A percentile compares a stretch with the other conserved stretches of the same genome.
Conservation (phyloP, 208 protist genomes). For the Histomonas meleagridis region DNA sequence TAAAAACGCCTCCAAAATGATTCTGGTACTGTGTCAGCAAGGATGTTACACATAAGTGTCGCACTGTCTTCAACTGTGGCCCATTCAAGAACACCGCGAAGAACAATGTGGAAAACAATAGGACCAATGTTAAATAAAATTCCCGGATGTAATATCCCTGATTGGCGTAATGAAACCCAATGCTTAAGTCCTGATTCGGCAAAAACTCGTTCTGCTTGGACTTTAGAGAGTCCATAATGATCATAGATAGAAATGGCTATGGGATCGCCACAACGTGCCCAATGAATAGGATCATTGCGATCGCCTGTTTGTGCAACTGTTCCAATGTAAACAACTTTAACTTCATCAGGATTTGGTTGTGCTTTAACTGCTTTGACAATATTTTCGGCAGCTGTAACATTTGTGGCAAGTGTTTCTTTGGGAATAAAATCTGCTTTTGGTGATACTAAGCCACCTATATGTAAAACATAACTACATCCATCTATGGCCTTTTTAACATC, state of each 20-base stretch:
- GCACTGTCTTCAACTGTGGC: slow-evolving; percentile 6
- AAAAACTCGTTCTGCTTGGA: neutral
- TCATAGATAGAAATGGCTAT: neutral
- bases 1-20: neutral
- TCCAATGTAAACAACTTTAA: neutral
- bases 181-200: neutral
- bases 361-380: neutral
- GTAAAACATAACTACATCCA: neutral
- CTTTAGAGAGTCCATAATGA: slow-evolving; percentile 13
- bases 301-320: neutral
- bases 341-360: neutral
- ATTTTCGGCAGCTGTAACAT: neutral
- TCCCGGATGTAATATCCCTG: neutral
- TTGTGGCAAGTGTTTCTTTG: neutral
- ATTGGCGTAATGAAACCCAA: neutral
- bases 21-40: neutral
- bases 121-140: neutral
- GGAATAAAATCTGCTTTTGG: neutral
- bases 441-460: slow-evolving; percentile 19
- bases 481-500: neutral
- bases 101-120: neutral
- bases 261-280: neutral
- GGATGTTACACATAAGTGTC: neutral
- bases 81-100: neutral
- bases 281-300: slow-evolving; percentile 12